A percentile compares a stretch with the other conserved stretches of the same genome.
phyloP scores from a whole-genome alignment of 164 flowering plant genomes.

The Aristolochia californica region DNA sequence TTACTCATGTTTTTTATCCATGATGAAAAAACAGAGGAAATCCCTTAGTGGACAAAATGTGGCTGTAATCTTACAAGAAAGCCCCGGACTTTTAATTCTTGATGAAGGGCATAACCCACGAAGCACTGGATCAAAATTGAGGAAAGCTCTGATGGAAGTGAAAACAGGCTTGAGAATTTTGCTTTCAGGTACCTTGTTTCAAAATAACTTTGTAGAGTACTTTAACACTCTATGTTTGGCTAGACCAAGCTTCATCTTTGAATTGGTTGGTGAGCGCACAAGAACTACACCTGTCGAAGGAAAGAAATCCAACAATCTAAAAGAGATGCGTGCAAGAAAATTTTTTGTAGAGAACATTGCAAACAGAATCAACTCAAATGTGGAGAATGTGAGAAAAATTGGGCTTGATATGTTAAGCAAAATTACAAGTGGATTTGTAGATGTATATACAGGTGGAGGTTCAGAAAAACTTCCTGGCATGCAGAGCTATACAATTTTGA shows the following conservation, averaged over 20 bases:
- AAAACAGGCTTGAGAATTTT: slow-evolving; percentile 58
- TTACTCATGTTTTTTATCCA: slow-evolving; percentile 62
- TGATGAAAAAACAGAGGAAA: slow-evolving; percentile 57
- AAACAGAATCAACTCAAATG: slow-evolving; percentile 41
- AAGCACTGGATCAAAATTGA: slow-evolving; percentile 70
- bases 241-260: slow-evolving; percentile 65
- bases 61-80: slow-evolving; percentile 52
- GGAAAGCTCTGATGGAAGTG: slow-evolving; percentile 81
- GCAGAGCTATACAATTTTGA: slow-evolving; percentile 64
- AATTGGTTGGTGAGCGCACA: slow-evolving; percentile 37
- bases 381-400: slow-evolving; percentile 30
- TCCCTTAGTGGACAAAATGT: slow-evolving; percentile 46
- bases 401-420: slow-evolving; percentile 58
- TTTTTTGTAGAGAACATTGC: slow-evolving; percentile 64
- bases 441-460: slow-evolving; percentile 57
- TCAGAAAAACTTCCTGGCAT: slow-evolving; percentile 69
- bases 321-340: slow-evolving; percentile 63
- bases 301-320: slow-evolving; percentile 19
- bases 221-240: slow-evolving; percentile 87
- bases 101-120: slow-evolving; percentile 99
- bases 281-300: slow-evolving; percentile 26
- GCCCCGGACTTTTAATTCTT: slow-evolving; percentile 75
- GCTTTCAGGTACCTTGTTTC: slow-evolving; percentile 88
- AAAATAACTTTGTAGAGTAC: slow-evolving; percentile 86
- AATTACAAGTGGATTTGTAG: slow-evolving; percentile 62